These are phyloP conservation scores for Centaurea solstitialis DNA, from an alignment of 129 eudicot species.

Conservation along the genomic window DNA sequence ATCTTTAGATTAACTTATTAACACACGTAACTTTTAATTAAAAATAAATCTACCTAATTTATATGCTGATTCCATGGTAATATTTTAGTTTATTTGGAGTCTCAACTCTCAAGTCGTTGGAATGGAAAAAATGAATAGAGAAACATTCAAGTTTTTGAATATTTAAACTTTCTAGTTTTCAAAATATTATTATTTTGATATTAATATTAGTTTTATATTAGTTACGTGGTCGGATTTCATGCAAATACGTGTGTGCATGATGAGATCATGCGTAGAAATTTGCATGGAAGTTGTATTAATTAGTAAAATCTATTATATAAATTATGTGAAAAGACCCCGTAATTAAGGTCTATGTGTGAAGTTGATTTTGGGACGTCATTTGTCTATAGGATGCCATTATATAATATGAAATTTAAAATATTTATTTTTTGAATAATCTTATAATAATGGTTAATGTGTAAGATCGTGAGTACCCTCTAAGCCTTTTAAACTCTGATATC, in stretches of 20 bases:
- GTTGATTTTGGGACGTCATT: constrained; percentile 18
- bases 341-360: neutral
- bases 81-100: neutral
- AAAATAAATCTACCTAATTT: too few species aligned
- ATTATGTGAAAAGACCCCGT: too few species aligned
- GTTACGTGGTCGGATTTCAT: constrained; percentile 5
- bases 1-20: neutral
- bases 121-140: neutral
- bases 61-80: too few species aligned
- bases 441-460: too few species aligned
- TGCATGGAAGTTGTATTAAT: constrained; percentile 14
- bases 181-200: neutral
- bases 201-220: neutral
- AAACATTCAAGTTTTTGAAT: neutral
- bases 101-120: constrained; percentile 9
- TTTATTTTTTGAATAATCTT: too few species aligned
- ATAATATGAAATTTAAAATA: neutral
- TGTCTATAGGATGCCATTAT: neutral
- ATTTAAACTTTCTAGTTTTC: neutral
- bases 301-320: neutral
- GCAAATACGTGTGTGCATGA: constrained; percentile 19
- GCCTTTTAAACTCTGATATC: too few species aligned
- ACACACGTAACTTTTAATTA: neutral
- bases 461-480: too few species aligned
- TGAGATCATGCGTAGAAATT: constrained; percentile 30